A percentile compares a stretch with the other conserved stretches of the same genome.
These are phyloP conservation scores for Spinellus fusiger DNA, from an alignment of 192 early-diverging fungal species.

Conservation along the genomic window DNA sequence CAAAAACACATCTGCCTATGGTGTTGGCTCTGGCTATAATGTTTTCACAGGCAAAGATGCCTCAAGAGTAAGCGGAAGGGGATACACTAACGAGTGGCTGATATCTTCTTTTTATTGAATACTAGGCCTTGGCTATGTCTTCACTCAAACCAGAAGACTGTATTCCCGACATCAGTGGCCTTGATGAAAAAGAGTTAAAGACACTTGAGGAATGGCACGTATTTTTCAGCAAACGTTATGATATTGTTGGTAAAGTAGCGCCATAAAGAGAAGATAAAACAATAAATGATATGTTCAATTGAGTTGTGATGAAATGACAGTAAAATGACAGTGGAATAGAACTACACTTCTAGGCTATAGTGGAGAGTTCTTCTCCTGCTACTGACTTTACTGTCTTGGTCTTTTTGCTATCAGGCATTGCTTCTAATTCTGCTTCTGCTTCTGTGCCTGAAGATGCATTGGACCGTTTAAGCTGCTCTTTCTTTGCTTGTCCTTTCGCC, in stretches of 20 bases:
- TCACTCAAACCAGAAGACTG: slow-evolving; percentile 69
- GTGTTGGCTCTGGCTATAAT: slow-evolving; percentile 58
- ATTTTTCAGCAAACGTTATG: slow-evolving; percentile 65
- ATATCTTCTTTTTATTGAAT: not conserved
- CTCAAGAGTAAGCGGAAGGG: slow-evolving; percentile 44
- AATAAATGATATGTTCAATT: not conserved
- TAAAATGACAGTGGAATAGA: too few relatives aligned
- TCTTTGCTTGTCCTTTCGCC: slow-evolving; percentile 11
- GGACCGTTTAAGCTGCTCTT: too few relatives aligned
- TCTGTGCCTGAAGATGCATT: too few relatives aligned
- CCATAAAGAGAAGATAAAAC: not conserved
- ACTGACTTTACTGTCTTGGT: too few relatives aligned
- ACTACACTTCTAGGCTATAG: too few relatives aligned
- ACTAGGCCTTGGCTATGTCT: slow-evolving; percentile 56
- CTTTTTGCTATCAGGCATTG: too few relatives aligned
- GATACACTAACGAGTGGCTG: not conserved
- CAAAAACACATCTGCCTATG: slow-evolving; percentile 55
- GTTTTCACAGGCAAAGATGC: slow-evolving; percentile 82
- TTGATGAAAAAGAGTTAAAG: slow-evolving; percentile 63
- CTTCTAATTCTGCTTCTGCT: not conserved
- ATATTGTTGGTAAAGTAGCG: slow-evolving; percentile 58
- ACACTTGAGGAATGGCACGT: slow-evolving; percentile 68
- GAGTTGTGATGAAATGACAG: not conserved
- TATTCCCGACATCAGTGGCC: slow-evolving; percentile 58
- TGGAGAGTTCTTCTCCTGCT: too few relatives aligned